These are phyloP conservation scores for Moniliella sp. DNA, from an alignment of 1,284 basidiomycete species.

Conservation along the genomic window DNA sequence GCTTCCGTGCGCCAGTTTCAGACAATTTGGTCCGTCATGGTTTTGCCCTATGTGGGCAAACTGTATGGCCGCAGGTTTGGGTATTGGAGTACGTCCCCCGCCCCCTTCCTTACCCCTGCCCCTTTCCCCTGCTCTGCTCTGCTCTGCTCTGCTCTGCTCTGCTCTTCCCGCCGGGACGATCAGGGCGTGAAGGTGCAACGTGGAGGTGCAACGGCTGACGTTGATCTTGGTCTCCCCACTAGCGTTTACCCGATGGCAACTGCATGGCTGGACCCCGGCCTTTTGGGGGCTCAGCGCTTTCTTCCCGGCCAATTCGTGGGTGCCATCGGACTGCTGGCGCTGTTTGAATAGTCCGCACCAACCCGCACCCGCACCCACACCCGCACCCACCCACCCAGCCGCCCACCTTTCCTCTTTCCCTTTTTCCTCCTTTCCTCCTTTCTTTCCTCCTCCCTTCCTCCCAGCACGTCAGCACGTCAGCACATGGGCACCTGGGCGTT, in stretches of 20 bases:
- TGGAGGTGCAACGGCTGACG: too few relatives aligned
- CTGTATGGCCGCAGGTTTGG: slow-evolving; percentile 10
- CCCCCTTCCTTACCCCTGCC: neutral
- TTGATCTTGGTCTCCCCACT: neutral
- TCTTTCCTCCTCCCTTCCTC: too few relatives aligned
- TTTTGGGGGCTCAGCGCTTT: neutral
- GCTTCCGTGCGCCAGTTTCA: slow-evolving; percentile 11
- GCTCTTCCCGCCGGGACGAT: too few relatives aligned
- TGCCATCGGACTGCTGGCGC: neutral
- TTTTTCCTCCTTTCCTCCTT: neutral
- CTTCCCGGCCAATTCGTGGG: neutral
- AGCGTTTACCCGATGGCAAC: neutral
- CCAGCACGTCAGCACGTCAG: neutral
- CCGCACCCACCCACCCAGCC: neutral
- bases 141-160: too few relatives aligned
- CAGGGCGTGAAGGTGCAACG: too few relatives aligned
- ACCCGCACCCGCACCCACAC: neutral
- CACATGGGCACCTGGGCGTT: slow-evolving; percentile 7
- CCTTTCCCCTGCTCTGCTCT: neutral
- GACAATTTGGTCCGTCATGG: slow-evolving; percentile 10
- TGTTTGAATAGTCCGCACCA: neutral
- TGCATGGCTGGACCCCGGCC: neutral
- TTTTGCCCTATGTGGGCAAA: slow-evolving; percentile 12
- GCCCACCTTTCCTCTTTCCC: neutral
- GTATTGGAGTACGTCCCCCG: slow-evolving; percentile 2